Percentiles rank a stretch among this genome's conserved stretches.
Conservation (phyloP, 352 stramenopile genomes). For the Globisporangium takayamanum region DNA sequence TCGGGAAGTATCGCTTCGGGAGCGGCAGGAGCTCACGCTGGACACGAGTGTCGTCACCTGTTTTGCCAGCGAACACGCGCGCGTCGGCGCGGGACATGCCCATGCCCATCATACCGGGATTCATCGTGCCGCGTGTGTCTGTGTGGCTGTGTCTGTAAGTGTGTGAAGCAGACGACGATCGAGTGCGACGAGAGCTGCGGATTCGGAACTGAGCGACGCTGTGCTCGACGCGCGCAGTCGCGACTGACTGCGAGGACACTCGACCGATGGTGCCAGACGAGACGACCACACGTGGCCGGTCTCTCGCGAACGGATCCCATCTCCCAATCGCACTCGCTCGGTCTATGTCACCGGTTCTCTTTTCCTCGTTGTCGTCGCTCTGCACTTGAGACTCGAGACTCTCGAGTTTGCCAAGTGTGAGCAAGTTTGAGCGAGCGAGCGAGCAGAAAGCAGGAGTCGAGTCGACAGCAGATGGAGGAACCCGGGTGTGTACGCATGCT, state of each 20-base stretch:
- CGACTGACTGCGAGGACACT: neutral
- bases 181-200: neutral
- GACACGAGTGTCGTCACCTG: constrained; percentile 4
- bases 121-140: neutral
- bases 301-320: neutral
- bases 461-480: too few species aligned
- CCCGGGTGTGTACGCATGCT: too few species aligned
- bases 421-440: too few species aligned
- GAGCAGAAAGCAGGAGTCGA: too few species aligned
- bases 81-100: constrained; percentile 11
- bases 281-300: neutral
- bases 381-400: neutral
- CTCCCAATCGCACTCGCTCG: neutral
- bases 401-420: too few species aligned
- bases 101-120: constrained; percentile 9
- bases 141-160: neutral
- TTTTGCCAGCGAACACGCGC: constrained; percentile 10
- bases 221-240: neutral
- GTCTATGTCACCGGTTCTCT: neutral
- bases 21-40: constrained; percentile 37
- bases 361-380: neutral
- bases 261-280: neutral
- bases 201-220: neutral
- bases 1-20: constrained; percentile 37
- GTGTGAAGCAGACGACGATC: neutral